Conservation (phyloP, 2,329 filamentous ascomycete species). For the Beauveria brongniartii region DNA sequence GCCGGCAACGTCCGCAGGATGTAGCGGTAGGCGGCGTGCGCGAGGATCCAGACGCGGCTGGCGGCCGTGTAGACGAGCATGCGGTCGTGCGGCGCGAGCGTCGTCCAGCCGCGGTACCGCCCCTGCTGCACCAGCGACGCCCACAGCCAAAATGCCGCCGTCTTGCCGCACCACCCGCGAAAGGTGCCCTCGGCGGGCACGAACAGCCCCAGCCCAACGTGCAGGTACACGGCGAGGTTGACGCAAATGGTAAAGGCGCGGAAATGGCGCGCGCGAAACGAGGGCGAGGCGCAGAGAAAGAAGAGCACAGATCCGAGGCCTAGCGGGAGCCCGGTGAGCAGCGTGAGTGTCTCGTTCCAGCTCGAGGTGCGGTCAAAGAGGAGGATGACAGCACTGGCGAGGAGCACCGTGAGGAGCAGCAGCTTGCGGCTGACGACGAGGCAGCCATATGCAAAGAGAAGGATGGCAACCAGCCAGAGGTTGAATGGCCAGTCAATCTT, state of each 20-base stretch:
- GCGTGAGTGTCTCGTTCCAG: neutral
- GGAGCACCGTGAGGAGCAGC: constrained; percentile 6
- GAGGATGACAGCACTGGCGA: neutral
- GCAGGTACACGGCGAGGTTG: constrained; percentile 9
- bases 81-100: constrained; percentile 4
- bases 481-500: constrained; percentile 12
- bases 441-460: constrained; percentile 1
- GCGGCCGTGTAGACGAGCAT: constrained; percentile 11
- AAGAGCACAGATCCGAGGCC: constrained; percentile 7
- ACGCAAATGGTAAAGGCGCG: constrained; percentile 7
- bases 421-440: constrained; percentile 4
- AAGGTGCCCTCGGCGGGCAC: constrained; percentile 8
- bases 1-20: constrained; percentile 9
- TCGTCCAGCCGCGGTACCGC: neutral
- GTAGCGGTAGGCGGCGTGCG: constrained; percentile 11
- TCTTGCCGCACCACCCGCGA: constrained; percentile 6
- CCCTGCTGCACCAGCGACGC: constrained; percentile 10
- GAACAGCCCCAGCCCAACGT: constrained; percentile 5
- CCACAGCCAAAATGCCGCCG: constrained; percentile 1
- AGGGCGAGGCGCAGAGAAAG: neutral
- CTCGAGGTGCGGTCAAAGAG: constrained; percentile 7
- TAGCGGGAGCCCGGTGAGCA: constrained; percentile 6
- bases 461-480: constrained; percentile 7
- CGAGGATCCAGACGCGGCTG: constrained; percentile 6
- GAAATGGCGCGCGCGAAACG: neutral